phyloP scores from a whole-genome alignment of 352 stramenopile species.

The Bremia lactucae region DNA sequence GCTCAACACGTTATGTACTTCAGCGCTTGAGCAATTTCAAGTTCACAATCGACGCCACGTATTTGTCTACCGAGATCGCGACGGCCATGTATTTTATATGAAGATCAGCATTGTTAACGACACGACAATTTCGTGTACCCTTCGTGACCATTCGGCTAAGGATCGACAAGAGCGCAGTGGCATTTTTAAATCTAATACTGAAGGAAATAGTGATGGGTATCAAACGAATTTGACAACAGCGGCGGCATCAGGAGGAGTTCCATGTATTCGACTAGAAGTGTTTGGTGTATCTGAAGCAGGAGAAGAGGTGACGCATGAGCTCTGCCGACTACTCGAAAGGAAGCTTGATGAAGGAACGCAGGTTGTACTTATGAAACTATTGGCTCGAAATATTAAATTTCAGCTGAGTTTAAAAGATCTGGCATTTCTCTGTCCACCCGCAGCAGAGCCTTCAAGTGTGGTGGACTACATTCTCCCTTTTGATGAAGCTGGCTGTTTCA shows the following conservation, averaged over 20 bases:
- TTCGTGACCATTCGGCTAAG: conserved; percentile 3
- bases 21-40: conserved; percentile 82
- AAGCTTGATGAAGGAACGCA: conserved; percentile 82
- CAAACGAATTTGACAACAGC: conserved; percentile 3
- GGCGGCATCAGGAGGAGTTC: conserved; percentile 7
- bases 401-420: conserved; percentile 65
- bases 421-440: conserved; percentile 62
- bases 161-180: conserved; percentile 20
- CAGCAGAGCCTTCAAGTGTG: conserved; percentile 22
- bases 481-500: conserved; percentile 24
- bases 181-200: conserved; percentile 14
- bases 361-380: conserved; percentile 79
- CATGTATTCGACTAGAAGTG: conserved; percentile 67
- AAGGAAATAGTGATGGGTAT: conserved; percentile 12
- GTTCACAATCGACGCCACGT: conserved; percentile 82
- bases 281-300: conserved; percentile 72
- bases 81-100: conserved; percentile 85
- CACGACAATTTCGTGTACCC: conserved; percentile 3
- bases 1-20: conserved; percentile 75
- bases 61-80: conserved; percentile 80
- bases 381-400: conserved; percentile 79
- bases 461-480: conserved; percentile 35
- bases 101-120: conserved; percentile 64
- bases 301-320: conserved; percentile 78
- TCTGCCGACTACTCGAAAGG: conserved; percentile 70